Base-by-base conservation (phyloP, 2,329 filamentous ascomycete species). In the Cladobotryum protrusum region DNA sequence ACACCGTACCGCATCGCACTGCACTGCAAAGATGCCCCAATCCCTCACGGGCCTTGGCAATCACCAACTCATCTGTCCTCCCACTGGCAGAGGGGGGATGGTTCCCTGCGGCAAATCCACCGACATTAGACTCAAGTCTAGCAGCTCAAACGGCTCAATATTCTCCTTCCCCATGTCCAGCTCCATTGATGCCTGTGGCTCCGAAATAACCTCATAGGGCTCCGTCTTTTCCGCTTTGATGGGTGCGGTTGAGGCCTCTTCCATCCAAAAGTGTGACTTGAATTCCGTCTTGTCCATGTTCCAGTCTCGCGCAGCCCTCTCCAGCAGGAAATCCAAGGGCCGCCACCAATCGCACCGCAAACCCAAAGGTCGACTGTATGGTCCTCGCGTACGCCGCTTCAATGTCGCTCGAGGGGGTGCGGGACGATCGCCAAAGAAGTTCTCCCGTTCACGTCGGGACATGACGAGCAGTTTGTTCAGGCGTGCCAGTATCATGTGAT, bases 291-390 rank as follows among this genome's bases (percentile, higher is more conserved):
- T 41, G 14, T 54, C 32, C 40, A 44, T 42, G 5, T 24, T 14
- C 49, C 46, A 49, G 2, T 20, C 33, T 20, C 34, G 4, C 14
- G 52, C 50, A 20, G 55, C 46, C 37, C 45, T 36, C 14, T 48
- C 52, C 18, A 57, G 36, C 14, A 56, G 52, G 2, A 7, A 12
- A 11, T 57, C 52, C 11, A 57, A 42, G 5, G 52, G 45, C 24
- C 42, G 40, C 45, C 50, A 47, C 54, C 54, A 57, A 14, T 46
- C 40, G 41, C 48, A 47, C 15, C 48, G 47, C 39, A 58, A 36
- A 14, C 39, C 39, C 3, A 52, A 34, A 36, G 46, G 46, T 15
- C 46, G 50, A 7, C 18, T 52, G 34, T 42, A 45, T 11, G 46
- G 42, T 7, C 50, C 50, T 17, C 40, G 39, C 11, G 29, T 17